phyloP scores from a whole-genome alignment of 768 basidiomycete species.

The Leucogyrophana mollusca region DNA sequence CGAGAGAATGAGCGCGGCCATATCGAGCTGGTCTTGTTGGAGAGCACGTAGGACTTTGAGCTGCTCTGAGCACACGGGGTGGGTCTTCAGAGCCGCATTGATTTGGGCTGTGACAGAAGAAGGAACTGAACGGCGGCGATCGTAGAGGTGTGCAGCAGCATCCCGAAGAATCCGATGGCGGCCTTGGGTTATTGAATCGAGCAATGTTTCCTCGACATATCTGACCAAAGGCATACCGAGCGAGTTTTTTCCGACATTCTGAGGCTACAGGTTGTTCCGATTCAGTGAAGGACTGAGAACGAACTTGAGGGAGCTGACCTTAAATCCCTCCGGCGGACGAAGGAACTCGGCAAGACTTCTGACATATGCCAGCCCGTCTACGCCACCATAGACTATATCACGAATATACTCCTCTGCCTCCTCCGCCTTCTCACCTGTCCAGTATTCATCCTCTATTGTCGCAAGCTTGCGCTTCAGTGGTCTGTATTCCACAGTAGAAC shows the following conservation, averaged over 20 bases:
- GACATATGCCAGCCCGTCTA: slow-evolving; percentile 74
- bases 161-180: slow-evolving; percentile 37
- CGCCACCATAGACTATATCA: slow-evolving; percentile 79
- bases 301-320: neutral
- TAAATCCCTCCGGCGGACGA: slow-evolving; percentile 24
- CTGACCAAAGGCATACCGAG: slow-evolving; percentile 36
- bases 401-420: slow-evolving; percentile 65
- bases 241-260: slow-evolving; percentile 3
- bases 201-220: slow-evolving; percentile 39
- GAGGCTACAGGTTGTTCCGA: no score
- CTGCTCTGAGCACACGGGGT: slow-evolving; percentile 2
- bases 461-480: slow-evolving; percentile 13
- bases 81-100: slow-evolving; percentile 3
- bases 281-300: no score
- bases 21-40: slow-evolving; percentile 32
- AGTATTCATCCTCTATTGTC: slow-evolving; percentile 36
- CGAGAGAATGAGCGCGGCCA: slow-evolving; percentile 38
- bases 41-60: slow-evolving; percentile 6
- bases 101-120: slow-evolving; percentile 13
- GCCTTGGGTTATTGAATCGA: slow-evolving; percentile 40
- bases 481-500: slow-evolving; percentile 33
- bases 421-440: slow-evolving; percentile 45
- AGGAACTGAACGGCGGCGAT: slow-evolving; percentile 4
- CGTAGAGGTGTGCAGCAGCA: slow-evolving; percentile 12
- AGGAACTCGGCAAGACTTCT: slow-evolving; percentile 77